These are phyloP conservation scores for Delitschia confertaspora DNA, from an alignment of 495 filamentous ascomycete genomes.

Conservation along the genomic window DNA sequence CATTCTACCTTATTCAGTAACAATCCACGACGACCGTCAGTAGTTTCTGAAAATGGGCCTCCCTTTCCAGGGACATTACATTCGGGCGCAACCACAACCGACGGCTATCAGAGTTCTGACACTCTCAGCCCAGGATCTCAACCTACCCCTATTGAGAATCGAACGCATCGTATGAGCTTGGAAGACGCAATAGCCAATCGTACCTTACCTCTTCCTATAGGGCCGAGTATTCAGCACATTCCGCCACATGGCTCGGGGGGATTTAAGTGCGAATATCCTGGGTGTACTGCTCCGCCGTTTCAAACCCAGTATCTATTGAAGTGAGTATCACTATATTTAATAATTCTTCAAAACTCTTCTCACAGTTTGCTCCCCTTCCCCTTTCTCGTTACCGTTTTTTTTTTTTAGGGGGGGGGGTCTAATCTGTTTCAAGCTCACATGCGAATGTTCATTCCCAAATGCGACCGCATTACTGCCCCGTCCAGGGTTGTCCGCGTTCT, in stretches of 20 bases:
- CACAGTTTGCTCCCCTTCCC: background rate
- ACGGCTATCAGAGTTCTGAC: conserved; percentile 31
- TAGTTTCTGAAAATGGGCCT: conserved; percentile 27
- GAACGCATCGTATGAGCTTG: conserved; percentile 22
- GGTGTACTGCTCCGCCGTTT: conserved; percentile 77
- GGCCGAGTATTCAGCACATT: conserved; percentile 26
- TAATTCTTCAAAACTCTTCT: too few species aligned
- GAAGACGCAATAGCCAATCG: conserved; percentile 24
- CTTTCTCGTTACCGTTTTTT: background rate
- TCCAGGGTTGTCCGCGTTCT: conserved; percentile 66
- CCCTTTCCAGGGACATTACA: conserved; percentile 24
- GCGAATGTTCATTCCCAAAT: conserved; percentile 90
- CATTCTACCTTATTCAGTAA: conserved; percentile 15
- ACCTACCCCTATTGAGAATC: conserved; percentile 26
- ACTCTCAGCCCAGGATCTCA: conserved; percentile 29
- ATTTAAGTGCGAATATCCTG: conserved; percentile 58
- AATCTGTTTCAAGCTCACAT: conserved; percentile 66
- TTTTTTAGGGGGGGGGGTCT: too few species aligned
- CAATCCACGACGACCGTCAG: conserved; percentile 31
- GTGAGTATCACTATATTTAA: conserved; percentile 41
- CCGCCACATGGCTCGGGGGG: conserved; percentile 28
- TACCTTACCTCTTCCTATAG: conserved; percentile 27
- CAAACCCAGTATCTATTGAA: conserved; percentile 82
- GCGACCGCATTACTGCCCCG: conserved; percentile 84
- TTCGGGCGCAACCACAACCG: conserved; percentile 28